phyloP scores from a whole-genome alignment of 2,329 filamentous ascomycete genomes.

The Apiospora koreana region DNA sequence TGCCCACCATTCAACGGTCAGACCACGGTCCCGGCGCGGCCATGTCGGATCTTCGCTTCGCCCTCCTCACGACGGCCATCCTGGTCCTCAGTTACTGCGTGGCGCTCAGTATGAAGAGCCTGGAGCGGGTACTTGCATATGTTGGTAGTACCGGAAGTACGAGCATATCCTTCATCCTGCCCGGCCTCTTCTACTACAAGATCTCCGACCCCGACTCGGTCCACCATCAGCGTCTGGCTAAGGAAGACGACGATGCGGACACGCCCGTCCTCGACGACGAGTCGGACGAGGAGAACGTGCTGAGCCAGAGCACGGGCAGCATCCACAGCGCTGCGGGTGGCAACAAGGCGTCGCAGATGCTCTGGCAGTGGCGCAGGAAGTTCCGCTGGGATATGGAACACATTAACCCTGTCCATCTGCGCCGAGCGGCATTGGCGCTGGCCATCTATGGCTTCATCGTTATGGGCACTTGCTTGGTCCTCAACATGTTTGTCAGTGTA shows the following conservation, averaged over 20 bases:
- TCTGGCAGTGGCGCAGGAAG: conserved; percentile 55
- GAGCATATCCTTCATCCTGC: conserved; percentile 94
- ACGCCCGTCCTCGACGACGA: conserved; percentile 48
- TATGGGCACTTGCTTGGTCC: conserved; percentile 84
- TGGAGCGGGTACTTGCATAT: conserved; percentile 91
- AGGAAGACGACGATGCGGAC: conserved; percentile 86
- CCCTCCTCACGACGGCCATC: conserved; percentile 82
- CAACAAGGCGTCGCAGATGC: conserved; percentile 36
- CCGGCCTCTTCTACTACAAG: conserved; percentile 97
- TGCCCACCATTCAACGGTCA: conserved; percentile 40
- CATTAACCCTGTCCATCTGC: conserved; percentile 65
- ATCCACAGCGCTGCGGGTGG: conserved; percentile 27
- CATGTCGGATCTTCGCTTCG: conserved; percentile 88
- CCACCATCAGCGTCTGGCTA: conserved; percentile 82
- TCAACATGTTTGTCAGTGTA: conserved; percentile 79
- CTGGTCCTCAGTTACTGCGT: conserved; percentile 83
- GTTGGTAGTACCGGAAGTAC: conserved; percentile 94
- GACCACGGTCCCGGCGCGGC: conserved; percentile 56
- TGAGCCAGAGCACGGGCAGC: conserved; percentile 44
- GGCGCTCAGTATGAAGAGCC: conserved; percentile 85
- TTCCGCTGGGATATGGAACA: conserved; percentile 63
- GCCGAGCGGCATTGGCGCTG: conserved; percentile 73
- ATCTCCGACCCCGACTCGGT: conserved; percentile 88
- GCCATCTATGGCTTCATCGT: conserved; percentile 83
- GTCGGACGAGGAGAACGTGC: conserved; percentile 47